Evolutionary conservation across 78 protist genomes (phyloP).

Genomic region (Tieghemostelium lacteum): DNA sequence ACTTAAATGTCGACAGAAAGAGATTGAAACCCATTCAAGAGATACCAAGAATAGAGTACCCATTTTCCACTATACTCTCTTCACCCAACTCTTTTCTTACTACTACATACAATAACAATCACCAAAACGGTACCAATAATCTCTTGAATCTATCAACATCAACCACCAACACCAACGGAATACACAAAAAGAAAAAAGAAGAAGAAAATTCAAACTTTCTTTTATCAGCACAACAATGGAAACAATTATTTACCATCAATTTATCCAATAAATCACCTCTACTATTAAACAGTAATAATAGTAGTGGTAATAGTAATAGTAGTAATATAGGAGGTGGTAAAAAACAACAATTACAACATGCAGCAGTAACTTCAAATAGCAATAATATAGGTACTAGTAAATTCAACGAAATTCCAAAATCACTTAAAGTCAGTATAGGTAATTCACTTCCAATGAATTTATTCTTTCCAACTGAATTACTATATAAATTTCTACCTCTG

Average conservation of each 20-base stretch:
- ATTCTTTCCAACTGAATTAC: slow-evolving; percentile 46
- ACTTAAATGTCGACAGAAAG: slow-evolving; percentile 38
- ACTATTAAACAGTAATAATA: background rate
- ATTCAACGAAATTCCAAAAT: slow-evolving; percentile 11
- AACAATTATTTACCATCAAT: slow-evolving; percentile 65
- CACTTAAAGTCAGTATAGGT: slow-evolving; percentile 20
- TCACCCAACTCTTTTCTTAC: slow-evolving; percentile 47
- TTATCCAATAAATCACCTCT: slow-evolving; percentile 2
- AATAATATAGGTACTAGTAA: background rate
- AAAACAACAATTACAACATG: background rate
- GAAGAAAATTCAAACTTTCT: slow-evolving; percentile 27
- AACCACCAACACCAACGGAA: background rate
- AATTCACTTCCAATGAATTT: background rate
- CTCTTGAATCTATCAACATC: background rate
- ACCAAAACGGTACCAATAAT: background rate
- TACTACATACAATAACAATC: background rate
- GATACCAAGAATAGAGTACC: background rate
- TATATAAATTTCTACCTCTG: slow-evolving; percentile 35
- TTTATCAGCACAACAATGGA: slow-evolving; percentile 61
- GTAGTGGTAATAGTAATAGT: background rate
- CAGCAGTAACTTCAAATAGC: background rate
- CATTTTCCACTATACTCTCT: slow-evolving; percentile 27
- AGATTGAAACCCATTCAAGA: slow-evolving; percentile 42
- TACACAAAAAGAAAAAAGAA: background rate
- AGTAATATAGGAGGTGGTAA: background rate